These are phyloP conservation scores for Clitoria ternatea DNA, from an alignment of 306 rosid genomes.

Conservation along the genomic window DNA sequence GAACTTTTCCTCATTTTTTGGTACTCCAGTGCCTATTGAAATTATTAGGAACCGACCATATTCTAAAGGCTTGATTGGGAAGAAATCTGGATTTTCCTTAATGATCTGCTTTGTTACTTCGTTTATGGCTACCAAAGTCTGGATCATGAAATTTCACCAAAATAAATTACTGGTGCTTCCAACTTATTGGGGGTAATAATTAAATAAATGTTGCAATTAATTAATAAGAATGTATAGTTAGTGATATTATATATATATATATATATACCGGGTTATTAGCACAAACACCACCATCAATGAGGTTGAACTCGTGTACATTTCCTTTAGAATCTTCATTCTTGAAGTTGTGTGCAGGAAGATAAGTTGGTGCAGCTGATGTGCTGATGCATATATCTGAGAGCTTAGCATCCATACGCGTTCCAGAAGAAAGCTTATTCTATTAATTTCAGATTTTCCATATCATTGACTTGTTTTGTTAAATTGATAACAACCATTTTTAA, in stretches of 20 bases:
- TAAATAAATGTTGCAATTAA: not conserved
- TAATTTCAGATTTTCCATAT: not conserved
- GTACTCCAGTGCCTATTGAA: conserved; percentile 39
- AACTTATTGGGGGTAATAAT: too few relatives aligned
- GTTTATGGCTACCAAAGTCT: conserved; percentile 31
- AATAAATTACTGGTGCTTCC: conserved; percentile 19
- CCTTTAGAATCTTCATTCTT: too few relatives aligned
- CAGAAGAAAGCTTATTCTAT: conserved; percentile 33
- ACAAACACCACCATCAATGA: conserved; percentile 60
- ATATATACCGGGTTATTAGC: conserved; percentile 55
- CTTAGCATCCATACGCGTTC: conserved; percentile 29
- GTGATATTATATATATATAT: too few relatives aligned
- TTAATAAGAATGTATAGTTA: not conserved
- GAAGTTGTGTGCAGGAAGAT: too few relatives aligned
- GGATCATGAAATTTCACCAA: not conserved
- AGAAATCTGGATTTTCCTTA: too few relatives aligned
- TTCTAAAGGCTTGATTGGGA: conserved; percentile 29
- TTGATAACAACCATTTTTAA: too few relatives aligned
- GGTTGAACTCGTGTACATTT: conserved; percentile 42
- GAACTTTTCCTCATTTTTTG: conserved; percentile 22
- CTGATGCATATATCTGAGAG: conserved; percentile 48
- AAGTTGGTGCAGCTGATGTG: conserved; percentile 59
- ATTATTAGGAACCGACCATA: conserved; percentile 22
- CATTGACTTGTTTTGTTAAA: not conserved
- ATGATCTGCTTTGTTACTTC: conserved; percentile 27